Base-by-base conservation (phyloP, 2,329 filamentous ascomycete species). In the Botrytis squamosa region DNA sequence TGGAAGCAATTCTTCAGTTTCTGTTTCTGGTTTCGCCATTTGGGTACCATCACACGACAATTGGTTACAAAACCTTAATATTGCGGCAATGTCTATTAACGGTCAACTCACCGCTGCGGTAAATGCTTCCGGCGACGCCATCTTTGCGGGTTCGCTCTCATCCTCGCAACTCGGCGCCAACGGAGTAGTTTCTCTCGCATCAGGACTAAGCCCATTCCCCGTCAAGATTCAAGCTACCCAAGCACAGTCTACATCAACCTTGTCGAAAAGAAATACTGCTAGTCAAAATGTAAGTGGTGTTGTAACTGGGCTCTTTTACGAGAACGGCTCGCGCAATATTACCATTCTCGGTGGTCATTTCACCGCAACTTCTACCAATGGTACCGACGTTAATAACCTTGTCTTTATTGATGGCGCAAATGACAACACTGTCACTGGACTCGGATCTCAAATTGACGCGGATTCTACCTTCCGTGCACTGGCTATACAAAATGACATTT, bases 331-430 rank as follows among this genome's bases (percentile, higher is more conserved):
- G 74, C 88, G 89, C 76, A 98, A 98, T 82, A 86, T 97, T 73
- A 98, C 96, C 0, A 88, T 98, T 57, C 86, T 98, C 42, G 96
- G 91, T 67, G 96, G 96, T 1, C 93, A 94, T 79, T 99, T 99
- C 81, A 88, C 88, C 12, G 91, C 93, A 1, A 89, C 86, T 44
- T 88, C 88, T 22, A 87, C 87, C 12, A 88, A 95, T 77, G 93
- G 91, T 36, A 90, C 91, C 5, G 86, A 87, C 8, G 86, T 98
- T 75, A 86, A 94, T 77, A 98, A 98, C 79, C 85, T 99, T 25
- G 86, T 92, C 55, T 88, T 99, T 76, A 89, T 98, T 75, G 93
- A 98, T 81, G 91, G 91, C 62, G 88, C 89, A n/a, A 85, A 93
- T 75, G 86, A 85, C 38, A 85, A 92, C 77, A 84, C 85, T 5